Evolutionary conservation across 805 yeast genomes (phyloP).

Genomic region (Wickerhamiella nectarea): DNA sequence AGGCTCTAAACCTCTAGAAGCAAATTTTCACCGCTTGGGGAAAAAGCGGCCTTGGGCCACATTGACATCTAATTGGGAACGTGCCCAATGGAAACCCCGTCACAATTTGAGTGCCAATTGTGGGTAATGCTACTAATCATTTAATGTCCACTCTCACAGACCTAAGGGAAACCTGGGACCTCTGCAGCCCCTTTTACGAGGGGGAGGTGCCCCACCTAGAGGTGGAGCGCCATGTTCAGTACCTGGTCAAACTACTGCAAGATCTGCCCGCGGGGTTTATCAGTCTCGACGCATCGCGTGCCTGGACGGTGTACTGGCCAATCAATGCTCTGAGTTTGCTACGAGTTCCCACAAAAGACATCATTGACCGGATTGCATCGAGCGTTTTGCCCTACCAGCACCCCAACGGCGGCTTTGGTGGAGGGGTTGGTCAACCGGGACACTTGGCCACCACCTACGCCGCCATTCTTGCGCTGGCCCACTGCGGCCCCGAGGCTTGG

Average conservation of each 20-base stretch:
- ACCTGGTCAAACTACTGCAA: conserved; percentile 30
- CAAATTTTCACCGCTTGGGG: too few species aligned
- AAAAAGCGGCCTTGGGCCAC: too few species aligned
- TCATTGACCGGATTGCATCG: conserved; percentile 11
- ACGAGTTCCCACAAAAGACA: conserved; percentile 7
- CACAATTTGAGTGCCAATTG: neutral
- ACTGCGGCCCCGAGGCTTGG: conserved; percentile 34
- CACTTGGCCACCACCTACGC: conserved; percentile 84
- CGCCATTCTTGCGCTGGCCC: conserved; percentile 46
- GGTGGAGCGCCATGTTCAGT: conserved; percentile 30
- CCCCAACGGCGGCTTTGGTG: conserved; percentile 60
- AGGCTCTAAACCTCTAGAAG: too few species aligned
- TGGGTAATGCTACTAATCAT: neutral
- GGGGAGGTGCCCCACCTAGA: conserved; percentile 5
- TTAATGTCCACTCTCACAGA: conserved; percentile 9
- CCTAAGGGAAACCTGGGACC: conserved; percentile 12
- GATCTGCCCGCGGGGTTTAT: conserved; percentile 39
- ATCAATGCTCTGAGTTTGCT: conserved; percentile 39
- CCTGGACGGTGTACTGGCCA: conserved; percentile 86
- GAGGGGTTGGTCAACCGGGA: conserved; percentile 69
- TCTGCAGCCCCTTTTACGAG: conserved; percentile 13
- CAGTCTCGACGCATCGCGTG: conserved; percentile 73
- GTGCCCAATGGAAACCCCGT: neutral
- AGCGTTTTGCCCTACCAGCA: conserved; percentile 26
- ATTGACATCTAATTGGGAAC: too few species aligned